A percentile compares a stretch with the other conserved stretches of the same genome.
Conservation (phyloP, 164 flowering plant species). For the Macadamia integrifolia region DNA sequence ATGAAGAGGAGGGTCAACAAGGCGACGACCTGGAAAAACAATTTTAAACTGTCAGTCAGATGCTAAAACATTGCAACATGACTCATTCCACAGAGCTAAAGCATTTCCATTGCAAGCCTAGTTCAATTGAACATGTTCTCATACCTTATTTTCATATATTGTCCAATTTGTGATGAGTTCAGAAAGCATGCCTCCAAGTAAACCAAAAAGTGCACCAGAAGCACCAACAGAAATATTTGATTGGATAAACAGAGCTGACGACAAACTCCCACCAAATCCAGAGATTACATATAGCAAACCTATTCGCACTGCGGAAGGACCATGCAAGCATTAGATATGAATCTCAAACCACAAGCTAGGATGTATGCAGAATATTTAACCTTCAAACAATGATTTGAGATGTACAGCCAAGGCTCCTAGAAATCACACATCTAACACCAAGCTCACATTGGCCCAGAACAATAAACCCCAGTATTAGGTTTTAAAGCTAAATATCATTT, state of each 20-base stretch:
- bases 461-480: too few relatives aligned
- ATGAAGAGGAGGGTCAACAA: slow-evolving; percentile 62
- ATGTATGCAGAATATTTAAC: background rate
- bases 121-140: background rate
- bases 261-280: slow-evolving; percentile 81
- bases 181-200: slow-evolving; percentile 85
- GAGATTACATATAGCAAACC: slow-evolving; percentile 64
- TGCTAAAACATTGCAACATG: background rate
- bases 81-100: background rate
- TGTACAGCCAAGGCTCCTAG: background rate
- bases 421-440: too few relatives aligned
- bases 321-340: slow-evolving; percentile 2
- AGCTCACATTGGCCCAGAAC: too few relatives aligned
- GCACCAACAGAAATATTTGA: slow-evolving; percentile 84
- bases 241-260: slow-evolving; percentile 70
- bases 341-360: slow-evolving; percentile 6
- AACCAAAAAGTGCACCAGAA: slow-evolving; percentile 91
- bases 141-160: slow-evolving; percentile 82
- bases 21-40: slow-evolving; percentile 52
- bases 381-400: background rate
- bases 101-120: slow-evolving; percentile 20
- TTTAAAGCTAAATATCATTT: too few relatives aligned
- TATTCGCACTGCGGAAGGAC: slow-evolving; percentile 48
- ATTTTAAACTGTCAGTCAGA: background rate
- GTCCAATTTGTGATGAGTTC: slow-evolving; percentile 93